phyloP scores from a whole-genome alignment of 148 eudicot species.

The Arbutus unedo region DNA sequence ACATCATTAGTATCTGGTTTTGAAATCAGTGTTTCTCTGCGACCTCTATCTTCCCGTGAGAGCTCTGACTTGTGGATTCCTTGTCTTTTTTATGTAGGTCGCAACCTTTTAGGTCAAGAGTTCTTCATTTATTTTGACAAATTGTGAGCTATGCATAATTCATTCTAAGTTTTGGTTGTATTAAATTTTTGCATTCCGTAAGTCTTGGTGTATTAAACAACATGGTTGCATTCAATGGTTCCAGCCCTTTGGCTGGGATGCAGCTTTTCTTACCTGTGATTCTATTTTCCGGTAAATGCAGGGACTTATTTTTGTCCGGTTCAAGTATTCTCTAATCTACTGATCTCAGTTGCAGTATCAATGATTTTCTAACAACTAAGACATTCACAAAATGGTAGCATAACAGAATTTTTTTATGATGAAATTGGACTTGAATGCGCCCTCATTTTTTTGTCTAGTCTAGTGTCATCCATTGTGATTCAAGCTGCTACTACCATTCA shows the following conservation, averaged over 20 bases:
- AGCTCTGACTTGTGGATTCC: neutral
- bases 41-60: neutral
- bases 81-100: neutral
- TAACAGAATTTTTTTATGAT: no score
- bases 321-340: neutral
- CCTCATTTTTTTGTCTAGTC: no score
- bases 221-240: neutral
- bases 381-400: no score
- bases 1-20: neutral
- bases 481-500: neutral
- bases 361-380: neutral
- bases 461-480: no score
- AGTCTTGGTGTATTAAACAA: neutral
- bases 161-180: neutral
- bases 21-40: neutral
- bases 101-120: neutral
- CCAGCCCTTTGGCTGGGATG: neutral
- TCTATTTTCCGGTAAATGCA: conserved; percentile 7
- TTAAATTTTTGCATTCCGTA: neutral
- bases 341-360: neutral
- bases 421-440: no score
- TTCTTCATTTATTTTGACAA: neutral
- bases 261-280: neutral
- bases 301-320: neutral
- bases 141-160: neutral